Base-by-base conservation (phyloP, 345 rosid species). In the Lagerstroemia speciosa region DNA sequence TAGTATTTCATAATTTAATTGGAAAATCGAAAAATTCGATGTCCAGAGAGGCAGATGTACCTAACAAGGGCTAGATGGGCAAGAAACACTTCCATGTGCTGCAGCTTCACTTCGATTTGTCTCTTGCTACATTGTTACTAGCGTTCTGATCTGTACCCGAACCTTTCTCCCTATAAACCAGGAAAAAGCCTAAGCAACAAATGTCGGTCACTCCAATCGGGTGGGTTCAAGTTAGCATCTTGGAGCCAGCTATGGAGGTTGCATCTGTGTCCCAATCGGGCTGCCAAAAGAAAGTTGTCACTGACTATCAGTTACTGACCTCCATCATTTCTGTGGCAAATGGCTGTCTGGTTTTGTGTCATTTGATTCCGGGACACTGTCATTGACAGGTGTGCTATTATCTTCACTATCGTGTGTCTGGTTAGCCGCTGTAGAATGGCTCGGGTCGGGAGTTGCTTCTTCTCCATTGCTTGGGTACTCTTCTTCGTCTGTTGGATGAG, bases 371-470 rank as follows among this genome's bases (percentile, higher is more conserved):
- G 11, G 45, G 61, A 61, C 43, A 48, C 53, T 43, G 32, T 77
- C 72, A 68, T 38, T n/a, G 66, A 31, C 67, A 16, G 76, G 73
- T 62, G 27, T 62, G 50, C 69, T 67, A 66, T 62, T 31, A 48
- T 45, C 69, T 55, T 40, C 71, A 34, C 26, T 52, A 58, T 76
- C 73, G 14, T 87, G 63, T 29, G 34, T 80, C 6, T 82, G 67
- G 53, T 77, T 41, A 37, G 82, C 34, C 19, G 81, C 74, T 61
- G 82, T 20, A 2, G 87, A 68, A 29, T 77, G 77, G 43, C 79
- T 80, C 31, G 70, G 73, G 67, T 74, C 63, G 14, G n/a, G 64
- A 4, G 19, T 64, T 2, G 74, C 72, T 68, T 83, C 72, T 68
- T 83, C 77, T 31, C 46, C 68, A 50, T 31, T 77, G 38, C 64